phyloP scores from a whole-genome alignment of 2,329 filamentous ascomycete genomes.

The Zasmidium cellare region DNA sequence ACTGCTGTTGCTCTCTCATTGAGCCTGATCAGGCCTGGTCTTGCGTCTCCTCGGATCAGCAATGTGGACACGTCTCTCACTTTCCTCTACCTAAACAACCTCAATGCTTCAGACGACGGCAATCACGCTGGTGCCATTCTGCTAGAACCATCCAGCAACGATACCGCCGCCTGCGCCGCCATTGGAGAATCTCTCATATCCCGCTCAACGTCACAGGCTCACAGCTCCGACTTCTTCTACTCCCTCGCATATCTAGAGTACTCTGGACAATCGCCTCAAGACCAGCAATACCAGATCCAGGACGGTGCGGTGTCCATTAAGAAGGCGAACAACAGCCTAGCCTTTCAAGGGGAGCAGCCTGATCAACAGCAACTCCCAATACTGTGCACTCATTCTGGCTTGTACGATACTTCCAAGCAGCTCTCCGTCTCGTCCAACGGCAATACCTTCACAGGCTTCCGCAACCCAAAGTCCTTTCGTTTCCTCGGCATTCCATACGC shows the following conservation, averaged over 20 bases:
- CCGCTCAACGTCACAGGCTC: constrained; percentile 41
- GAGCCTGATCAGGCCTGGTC: too few relatives aligned
- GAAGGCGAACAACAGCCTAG: constrained; percentile 9
- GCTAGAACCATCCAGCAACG: constrained; percentile 44
- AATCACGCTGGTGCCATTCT: constrained; percentile 56
- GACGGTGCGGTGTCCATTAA: constrained; percentile 41
- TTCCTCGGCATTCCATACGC: constrained; percentile 52
- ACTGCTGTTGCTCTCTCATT: too few relatives aligned
- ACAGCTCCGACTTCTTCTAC: constrained; percentile 48
- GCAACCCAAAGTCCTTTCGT: constrained; percentile 55
- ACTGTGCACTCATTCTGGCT: constrained; percentile 53
- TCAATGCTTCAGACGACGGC: constrained; percentile 54
- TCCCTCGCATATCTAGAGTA: constrained; percentile 50
- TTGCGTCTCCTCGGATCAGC: too few relatives aligned
- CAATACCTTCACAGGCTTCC: constrained; percentile 52
- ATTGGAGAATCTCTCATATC: constrained; percentile 52
- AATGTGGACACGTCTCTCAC: constrained; percentile 47
- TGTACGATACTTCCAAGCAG: constrained; percentile 39
- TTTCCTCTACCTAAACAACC: constrained; percentile 56
- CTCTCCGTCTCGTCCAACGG: constrained; percentile 43
- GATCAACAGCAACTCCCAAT: constrained; percentile 41
- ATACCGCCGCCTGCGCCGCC: constrained; percentile 45
- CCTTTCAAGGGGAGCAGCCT: background rate
- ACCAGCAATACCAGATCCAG: constrained; percentile 45
- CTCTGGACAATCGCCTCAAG: constrained; percentile 37